Percentiles rank a stretch among this genome's conserved stretches.
These are phyloP conservation scores for Calonectria leucothoes DNA, from an alignment of 2,329 filamentous ascomycete species.

Conservation along the genomic window DNA sequence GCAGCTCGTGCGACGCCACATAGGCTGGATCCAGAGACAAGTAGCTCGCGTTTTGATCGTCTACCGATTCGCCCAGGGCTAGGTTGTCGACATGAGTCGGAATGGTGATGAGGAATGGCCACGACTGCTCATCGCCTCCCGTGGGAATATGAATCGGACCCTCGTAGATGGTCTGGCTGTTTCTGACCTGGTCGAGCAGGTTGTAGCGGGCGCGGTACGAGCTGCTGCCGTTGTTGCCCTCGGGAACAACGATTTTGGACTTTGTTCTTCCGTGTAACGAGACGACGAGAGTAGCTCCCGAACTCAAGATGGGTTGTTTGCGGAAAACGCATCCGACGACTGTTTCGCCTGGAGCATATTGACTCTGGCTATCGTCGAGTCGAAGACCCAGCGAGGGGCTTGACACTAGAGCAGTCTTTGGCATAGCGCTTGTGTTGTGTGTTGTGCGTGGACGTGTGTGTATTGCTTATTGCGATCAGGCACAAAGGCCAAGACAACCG, in stretches of 20 bases:
- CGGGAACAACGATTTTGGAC: conserved; percentile 34
- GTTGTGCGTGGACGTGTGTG: too few relatives aligned
- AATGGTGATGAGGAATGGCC: conserved; percentile 45
- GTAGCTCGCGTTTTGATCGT: background rate
- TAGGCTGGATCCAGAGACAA: background rate
- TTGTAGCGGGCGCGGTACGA: conserved; percentile 39
- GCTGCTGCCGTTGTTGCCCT: conserved; percentile 18
- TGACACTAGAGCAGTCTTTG: background rate
- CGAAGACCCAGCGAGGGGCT: conserved; percentile 18
- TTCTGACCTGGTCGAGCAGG: conserved; percentile 27
- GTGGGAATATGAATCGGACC: conserved; percentile 42
- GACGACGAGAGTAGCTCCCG: conserved; percentile 34
- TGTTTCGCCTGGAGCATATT: conserved; percentile 39
- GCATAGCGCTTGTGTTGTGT: background rate
- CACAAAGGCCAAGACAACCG: background rate
- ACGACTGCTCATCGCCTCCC: conserved; percentile 18
- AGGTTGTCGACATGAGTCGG: conserved; percentile 31
- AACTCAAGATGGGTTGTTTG: conserved; percentile 30
- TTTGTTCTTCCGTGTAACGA: conserved; percentile 41
- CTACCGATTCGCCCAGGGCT: background rate
- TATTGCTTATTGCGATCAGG: background rate
- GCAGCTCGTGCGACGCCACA: background rate
- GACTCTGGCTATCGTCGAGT: background rate
- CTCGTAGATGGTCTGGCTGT: conserved; percentile 25
- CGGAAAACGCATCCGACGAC: conserved; percentile 42